A percentile compares a stretch with the other conserved stretches of the same genome.
phyloP scores from a whole-genome alignment of 305 asterid genomes.

The Fraxinus greggii region DNA sequence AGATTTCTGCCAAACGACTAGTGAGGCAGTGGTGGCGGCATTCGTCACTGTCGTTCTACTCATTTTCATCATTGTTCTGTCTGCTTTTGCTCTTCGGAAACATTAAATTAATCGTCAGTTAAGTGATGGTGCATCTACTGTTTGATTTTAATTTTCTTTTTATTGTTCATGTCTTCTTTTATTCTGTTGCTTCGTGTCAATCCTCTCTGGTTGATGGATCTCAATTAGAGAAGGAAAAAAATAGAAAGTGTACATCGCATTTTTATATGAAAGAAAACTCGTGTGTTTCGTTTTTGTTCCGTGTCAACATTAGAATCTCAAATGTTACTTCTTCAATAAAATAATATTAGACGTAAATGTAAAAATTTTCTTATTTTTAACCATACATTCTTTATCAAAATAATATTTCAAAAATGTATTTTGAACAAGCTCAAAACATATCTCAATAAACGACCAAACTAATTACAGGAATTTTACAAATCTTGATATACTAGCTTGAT shows the following conservation, averaged over 20 bases:
- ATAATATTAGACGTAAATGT: no score
- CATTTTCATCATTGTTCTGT: conserved; percentile 34
- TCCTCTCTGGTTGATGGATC: neutral
- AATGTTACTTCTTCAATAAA: no score
- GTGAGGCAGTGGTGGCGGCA: conserved; percentile 46
- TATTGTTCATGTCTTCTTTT: neutral
- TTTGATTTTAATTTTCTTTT: neutral
- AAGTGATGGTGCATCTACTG: neutral
- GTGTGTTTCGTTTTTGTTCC: neutral
- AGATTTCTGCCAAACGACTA: conserved; percentile 38
- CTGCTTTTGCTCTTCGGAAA: conserved; percentile 37
- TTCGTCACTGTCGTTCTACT: conserved; percentile 38
- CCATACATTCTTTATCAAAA: no score
- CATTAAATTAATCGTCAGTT: neutral
- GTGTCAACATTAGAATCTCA: no score
- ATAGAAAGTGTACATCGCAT: neutral
- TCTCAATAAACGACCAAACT: neutral
- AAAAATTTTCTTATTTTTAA: no score
- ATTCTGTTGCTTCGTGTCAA: neutral
- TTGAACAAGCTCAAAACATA: no score
- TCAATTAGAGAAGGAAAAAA: neutral
- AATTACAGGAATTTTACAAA: no score
- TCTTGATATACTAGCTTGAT: no score
- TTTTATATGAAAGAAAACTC: neutral
- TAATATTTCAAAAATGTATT: no score